Evolutionary conservation across 495 filamentous ascomycete species (phyloP), one percentile per base, ranked within the genome.

Genomic region (Penicillium cosmopolitanum): DNA sequence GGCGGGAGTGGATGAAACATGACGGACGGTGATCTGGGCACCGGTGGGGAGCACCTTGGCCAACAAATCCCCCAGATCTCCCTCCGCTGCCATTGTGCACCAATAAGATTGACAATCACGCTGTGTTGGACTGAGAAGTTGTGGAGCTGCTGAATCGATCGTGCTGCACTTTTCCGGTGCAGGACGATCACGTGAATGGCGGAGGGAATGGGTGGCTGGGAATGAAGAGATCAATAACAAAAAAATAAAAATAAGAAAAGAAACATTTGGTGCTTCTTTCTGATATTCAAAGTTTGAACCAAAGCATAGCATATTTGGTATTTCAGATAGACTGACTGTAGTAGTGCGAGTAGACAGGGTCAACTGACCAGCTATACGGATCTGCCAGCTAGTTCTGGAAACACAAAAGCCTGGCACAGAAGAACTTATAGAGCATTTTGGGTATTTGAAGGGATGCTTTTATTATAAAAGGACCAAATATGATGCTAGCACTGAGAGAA

Each of bases 1-100:
- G 12, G 85, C 85, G 16, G 95, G 91, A 1, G 90, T 89, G 4
- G 93, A 96, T 18, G 93, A 96, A 61, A 96, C 75, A 78, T 98
- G 94, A 73, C 96, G 86, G 65, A 96, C 80, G 44, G 80, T 88
- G 67, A 96, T 85, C 59, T 82, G 81, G 70, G 82, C 80, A 62
- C 80, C 85, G 53, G 85, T 80, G 28, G 94, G 92, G 25, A 98
- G 84, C 31, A 81, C 82, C 52, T 84, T 79, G 54, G 90, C 86
- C 60, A 98, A 69, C 60, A 80, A 70, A 65, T 76, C 74, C 61
- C 69, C 73, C 66, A 80, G 69, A 71, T 76, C 75, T 50, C 70
- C 63, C 43, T 68, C 68, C 33, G 34, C 48, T 51, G 66, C 68
- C 67, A 73, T 73, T 57, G 50, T 58, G 64, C 50, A 50, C 66